Evolutionary conservation across 768 basidiomycete genomes (phyloP).

Genomic region (Dictyophora rubrovolvata): DNA sequence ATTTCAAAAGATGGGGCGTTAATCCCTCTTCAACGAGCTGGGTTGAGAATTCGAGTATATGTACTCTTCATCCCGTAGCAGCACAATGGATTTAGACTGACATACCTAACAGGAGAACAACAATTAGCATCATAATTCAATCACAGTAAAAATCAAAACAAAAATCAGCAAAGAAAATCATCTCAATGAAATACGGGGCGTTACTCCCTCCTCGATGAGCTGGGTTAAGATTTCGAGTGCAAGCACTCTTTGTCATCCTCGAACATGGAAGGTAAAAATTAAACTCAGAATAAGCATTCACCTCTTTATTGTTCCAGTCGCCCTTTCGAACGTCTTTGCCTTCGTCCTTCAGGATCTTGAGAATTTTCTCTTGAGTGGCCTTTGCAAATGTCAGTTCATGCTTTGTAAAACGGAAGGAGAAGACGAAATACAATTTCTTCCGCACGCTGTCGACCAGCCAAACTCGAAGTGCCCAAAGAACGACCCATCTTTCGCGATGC

Average conservation of each 20-base stretch:
- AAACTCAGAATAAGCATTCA: slow-evolving; percentile 24
- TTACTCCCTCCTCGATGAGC: slow-evolving; percentile 94
- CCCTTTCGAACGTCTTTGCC: slow-evolving; percentile 86
- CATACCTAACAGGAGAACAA: slow-evolving; percentile 3
- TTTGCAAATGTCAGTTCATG: slow-evolving; percentile 19
- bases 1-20: slow-evolving; percentile 80
- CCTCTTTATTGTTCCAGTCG: slow-evolving; percentile 97
- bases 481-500: slow-evolving; percentile 63
- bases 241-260: slow-evolving; percentile 70
- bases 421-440: slow-evolving; percentile 70
- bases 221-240: slow-evolving; percentile 74
- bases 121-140: background rate
- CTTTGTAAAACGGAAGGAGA: slow-evolving; percentile 7
- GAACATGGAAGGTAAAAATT: slow-evolving; percentile 1
- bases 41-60: slow-evolving; percentile 61
- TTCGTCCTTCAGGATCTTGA: slow-evolving; percentile 68
- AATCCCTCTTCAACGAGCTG: slow-evolving; percentile 95
- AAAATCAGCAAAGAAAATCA: slow-evolving; percentile 19
- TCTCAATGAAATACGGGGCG: slow-evolving; percentile 69
- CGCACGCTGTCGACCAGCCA: slow-evolving; percentile 93
- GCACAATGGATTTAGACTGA: background rate
- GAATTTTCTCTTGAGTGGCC: slow-evolving; percentile 80
- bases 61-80: slow-evolving; percentile 58
- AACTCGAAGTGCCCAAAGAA: slow-evolving; percentile 57
- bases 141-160: background rate